A percentile compares a stretch with the other conserved stretches of the same genome.
These are phyloP conservation scores for Gossypium armourianum DNA, from an alignment of 441 rosid genomes.

Conservation along the genomic window DNA sequence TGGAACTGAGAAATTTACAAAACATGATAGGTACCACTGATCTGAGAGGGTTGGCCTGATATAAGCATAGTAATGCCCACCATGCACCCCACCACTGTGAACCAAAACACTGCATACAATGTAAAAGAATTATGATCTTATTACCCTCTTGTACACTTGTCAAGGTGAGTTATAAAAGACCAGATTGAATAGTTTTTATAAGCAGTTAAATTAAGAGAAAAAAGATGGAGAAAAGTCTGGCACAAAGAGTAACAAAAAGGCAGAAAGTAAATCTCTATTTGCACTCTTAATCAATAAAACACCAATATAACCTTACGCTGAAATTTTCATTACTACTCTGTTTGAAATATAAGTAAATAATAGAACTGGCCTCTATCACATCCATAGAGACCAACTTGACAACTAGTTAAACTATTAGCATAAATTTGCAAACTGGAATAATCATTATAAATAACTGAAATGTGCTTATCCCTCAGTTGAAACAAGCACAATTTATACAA, in stretches of 20 bases:
- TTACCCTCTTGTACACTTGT: background rate
- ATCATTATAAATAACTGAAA: background rate
- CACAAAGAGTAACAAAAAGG: background rate
- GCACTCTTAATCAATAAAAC: background rate
- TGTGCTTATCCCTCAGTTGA: slow-evolving; percentile 10
- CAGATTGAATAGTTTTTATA: background rate
- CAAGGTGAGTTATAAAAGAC: background rate
- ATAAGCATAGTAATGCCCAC: slow-evolving; percentile 69
- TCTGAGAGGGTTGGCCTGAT: slow-evolving; percentile 63
- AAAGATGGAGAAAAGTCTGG: background rate
- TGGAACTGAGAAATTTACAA: background rate
- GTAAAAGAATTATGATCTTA: background rate
- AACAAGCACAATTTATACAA: background rate
- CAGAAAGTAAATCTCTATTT: background rate
- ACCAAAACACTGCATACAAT: slow-evolving; percentile 56
- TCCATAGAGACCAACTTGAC: background rate
- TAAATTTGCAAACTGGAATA: background rate
- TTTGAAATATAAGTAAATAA: background rate
- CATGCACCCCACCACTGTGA: slow-evolving; percentile 74
- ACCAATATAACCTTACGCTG: background rate
- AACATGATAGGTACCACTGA: slow-evolving; percentile 37
- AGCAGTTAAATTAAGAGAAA: background rate
- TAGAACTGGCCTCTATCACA: background rate
- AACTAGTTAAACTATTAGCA: background rate
- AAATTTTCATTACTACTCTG: background rate